phyloP scores from a whole-genome alignment of 352 stramenopile species.

The Stramenopiles sp. region DNA sequence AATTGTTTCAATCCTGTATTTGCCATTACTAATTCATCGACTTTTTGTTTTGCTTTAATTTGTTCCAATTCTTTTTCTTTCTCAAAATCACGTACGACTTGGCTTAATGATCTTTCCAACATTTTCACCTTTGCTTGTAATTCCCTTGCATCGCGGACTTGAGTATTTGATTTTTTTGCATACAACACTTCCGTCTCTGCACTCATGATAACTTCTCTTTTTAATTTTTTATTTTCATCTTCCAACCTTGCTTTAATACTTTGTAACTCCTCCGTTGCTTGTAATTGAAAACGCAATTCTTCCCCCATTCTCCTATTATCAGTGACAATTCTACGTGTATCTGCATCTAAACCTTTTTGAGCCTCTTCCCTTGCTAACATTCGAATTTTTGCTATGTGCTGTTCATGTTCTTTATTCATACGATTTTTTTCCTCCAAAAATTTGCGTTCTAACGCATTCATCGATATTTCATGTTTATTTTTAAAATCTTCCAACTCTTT shows the following conservation, averaged over 20 bases:
- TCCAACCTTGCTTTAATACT: constrained; percentile 32
- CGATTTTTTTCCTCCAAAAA: constrained; percentile 58
- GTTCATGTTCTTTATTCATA: constrained; percentile 53
- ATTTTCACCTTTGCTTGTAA: constrained; percentile 40
- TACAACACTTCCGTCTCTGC: constrained; percentile 61
- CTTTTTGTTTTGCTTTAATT: constrained; percentile 20
- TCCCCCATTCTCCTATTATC: constrained; percentile 74
- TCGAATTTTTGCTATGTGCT: constrained; percentile 53
- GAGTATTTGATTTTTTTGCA: constrained; percentile 43
- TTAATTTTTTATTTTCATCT: constrained; percentile 28
- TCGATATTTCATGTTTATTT: constrained; percentile 17
- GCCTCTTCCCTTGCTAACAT: constrained; percentile 61
- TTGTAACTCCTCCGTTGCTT: constrained; percentile 65
- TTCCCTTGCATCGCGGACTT: constrained; percentile 44
- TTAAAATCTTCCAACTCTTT: constrained; percentile 9
- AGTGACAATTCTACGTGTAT: constrained; percentile 67
- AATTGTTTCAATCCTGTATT: constrained; percentile 52
- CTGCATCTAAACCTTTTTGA: constrained; percentile 56
- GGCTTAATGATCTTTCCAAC: constrained; percentile 45
- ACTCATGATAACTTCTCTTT: constrained; percentile 47
- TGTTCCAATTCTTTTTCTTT: constrained; percentile 30
- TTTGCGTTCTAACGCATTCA: constrained; percentile 50
- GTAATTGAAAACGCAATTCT: constrained; percentile 67
- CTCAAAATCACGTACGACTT: constrained; percentile 31
- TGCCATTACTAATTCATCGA: constrained; percentile 60